Base-by-base conservation (phyloP, 129 eudicot species). In the Escallonia herrerae region DNA sequence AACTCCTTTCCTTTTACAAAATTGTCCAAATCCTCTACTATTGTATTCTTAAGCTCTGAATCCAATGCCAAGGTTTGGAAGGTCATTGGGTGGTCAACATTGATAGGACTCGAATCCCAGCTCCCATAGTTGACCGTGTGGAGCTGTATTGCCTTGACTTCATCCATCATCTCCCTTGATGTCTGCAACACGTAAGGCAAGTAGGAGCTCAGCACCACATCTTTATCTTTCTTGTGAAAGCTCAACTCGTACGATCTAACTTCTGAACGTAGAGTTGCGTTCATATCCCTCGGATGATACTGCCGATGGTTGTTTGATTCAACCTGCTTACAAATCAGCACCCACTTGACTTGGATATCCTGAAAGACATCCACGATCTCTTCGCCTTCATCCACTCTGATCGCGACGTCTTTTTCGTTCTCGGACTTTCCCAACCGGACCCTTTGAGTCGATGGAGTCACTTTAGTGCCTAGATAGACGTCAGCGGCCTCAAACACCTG, bases 301-400 rank as follows among this genome's bases (percentile, higher is more conserved):
- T 22, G 33, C 1, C 1, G 33, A 8, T 51, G 14, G 14, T 3
- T 63, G 6, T 46, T 37, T 5, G 70, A 9, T 13, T 64, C 62
- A 8, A 37, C 8, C 39, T 57, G 15, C 0, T 56, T 43, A 10
- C 68, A 64, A 12, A 43, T 62, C 38, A 65, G 13, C 58, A 73
- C 73, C 83, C 87, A 82, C 66, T 74, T 82, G 13, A 82, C 75
- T 55, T 66, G 70, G 43, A 77, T 38, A 22, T 64, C 67, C 33
- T 73, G 72, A 38, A 70, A 81, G 38, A 47, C 72, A 42, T 81
- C 80, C 8, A 74, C 5, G 33, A 77, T 67, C 59, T 77, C 77
- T 70, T 77, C 82, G 7, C 63, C 48, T 62, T 56, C 72, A 11
- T 74, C 80, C 69, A 81, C 54, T 3, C 12, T 70, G 15, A 77